Conservation (phyloP, 495 filamentous ascomycete species). For the Letharia lupina region DNA sequence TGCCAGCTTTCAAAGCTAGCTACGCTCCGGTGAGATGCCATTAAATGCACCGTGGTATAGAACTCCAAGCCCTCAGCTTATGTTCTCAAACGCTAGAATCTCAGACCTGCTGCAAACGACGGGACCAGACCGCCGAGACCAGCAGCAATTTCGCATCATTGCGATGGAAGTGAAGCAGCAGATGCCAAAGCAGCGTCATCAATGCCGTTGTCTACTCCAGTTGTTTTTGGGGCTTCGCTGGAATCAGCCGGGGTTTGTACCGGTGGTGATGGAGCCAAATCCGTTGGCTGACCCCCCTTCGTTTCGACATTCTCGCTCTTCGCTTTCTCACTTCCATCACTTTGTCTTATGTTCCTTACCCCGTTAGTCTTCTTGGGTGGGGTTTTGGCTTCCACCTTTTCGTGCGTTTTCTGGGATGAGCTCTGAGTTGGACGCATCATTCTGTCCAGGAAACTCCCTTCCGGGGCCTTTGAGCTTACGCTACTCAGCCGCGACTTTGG, state of each 20-base stretch:
- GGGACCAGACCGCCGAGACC: background rate
- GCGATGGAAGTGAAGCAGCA: background rate
- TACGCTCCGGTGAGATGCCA: constrained; percentile 9
- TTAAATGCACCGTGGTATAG: constrained; percentile 12
- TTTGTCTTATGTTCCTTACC: constrained; percentile 20
- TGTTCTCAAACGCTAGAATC: background rate
- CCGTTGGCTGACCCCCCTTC: constrained; percentile 12
- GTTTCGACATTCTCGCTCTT: constrained; percentile 18
- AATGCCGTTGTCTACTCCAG: background rate
- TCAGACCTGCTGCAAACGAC: background rate
- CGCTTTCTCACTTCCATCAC: constrained; percentile 20
- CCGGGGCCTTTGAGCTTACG: constrained; percentile 40
- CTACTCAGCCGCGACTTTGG: constrained; percentile 36
- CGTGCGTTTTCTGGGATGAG: constrained; percentile 67
- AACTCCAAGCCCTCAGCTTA: constrained; percentile 11
- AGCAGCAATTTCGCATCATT: background rate
- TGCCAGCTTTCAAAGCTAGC: constrained; percentile 15
- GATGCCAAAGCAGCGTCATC: background rate
- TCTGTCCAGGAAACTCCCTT: constrained; percentile 73
- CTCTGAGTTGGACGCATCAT: constrained; percentile 89
- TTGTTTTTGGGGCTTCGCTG: constrained; percentile 15
- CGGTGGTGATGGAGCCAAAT: constrained; percentile 8
- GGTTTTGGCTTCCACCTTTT: constrained; percentile 50
- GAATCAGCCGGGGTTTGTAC: constrained; percentile 13
- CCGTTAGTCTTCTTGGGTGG: constrained; percentile 28